A percentile compares a stretch with the other conserved stretches of the same genome.
These are phyloP conservation scores for Veloporphyrellus conicus DNA, from an alignment of 1,284 basidiomycete species.

Conservation along the genomic window DNA sequence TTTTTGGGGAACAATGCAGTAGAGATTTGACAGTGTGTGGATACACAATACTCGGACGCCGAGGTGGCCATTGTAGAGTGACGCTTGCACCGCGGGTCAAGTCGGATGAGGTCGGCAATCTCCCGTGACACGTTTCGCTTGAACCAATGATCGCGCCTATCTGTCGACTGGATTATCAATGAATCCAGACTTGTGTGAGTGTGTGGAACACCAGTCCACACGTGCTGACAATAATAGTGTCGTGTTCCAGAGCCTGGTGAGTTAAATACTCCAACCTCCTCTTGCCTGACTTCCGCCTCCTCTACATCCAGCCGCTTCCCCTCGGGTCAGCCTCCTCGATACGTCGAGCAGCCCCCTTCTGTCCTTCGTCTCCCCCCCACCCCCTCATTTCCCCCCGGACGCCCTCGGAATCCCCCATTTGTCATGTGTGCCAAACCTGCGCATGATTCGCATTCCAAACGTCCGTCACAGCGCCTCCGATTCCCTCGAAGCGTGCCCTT, in stretches of 20 bases:
- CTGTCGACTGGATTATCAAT: conserved; percentile 1
- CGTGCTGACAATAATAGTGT: conserved; percentile 7
- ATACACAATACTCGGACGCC: no score
- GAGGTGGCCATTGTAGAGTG: no score
- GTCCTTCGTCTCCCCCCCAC: background rate
- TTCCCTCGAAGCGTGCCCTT: conserved; percentile 12
- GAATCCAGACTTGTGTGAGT: conserved; percentile 22
- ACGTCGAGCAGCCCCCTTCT: conserved; percentile 1
- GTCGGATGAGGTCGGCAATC: conserved; percentile 18
- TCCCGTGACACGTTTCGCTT: conserved; percentile 15
- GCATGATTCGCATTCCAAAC: conserved; percentile 10
- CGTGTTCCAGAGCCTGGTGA: conserved; percentile 10
- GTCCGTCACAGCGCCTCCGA: conserved; percentile 9
- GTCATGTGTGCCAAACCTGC: conserved; percentile 17
- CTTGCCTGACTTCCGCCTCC: background rate
- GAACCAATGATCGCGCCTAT: background rate
- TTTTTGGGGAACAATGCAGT: no score
- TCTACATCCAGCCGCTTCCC: background rate
- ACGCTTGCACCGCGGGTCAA: no score
- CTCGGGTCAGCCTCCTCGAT: no score
- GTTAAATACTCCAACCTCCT: conserved; percentile 26
- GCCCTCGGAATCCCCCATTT: background rate
- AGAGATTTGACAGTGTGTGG: no score
- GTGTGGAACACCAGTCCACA: conserved; percentile 21
- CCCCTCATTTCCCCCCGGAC: background rate